Percentiles rank a stretch among this genome's conserved stretches.
These are phyloP conservation scores for Mucor mucedo DNA, from an alignment of 371 early-diverging fungal genomes.

Conservation along the genomic window DNA sequence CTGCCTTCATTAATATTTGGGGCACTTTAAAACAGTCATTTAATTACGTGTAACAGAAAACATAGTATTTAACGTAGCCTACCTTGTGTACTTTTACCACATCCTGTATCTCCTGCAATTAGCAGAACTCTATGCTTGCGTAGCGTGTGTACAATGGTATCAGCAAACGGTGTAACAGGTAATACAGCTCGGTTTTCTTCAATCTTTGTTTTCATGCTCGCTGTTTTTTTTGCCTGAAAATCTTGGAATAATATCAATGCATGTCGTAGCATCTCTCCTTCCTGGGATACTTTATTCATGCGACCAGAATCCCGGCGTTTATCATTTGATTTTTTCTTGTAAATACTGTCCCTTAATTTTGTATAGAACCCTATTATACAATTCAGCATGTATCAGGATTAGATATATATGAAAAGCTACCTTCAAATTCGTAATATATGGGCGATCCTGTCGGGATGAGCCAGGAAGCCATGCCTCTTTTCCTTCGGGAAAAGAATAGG, in stretches of 20 bases:
- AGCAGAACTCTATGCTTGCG: slow-evolving; percentile 59
- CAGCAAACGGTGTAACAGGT: slow-evolving; percentile 66
- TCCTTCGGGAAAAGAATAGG: slow-evolving; percentile 47
- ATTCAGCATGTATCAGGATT: too few relatives aligned
- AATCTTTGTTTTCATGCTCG: slow-evolving; percentile 52
- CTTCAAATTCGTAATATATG: slow-evolving; percentile 57
- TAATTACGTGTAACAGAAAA: neutral
- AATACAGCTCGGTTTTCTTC: slow-evolving; percentile 52
- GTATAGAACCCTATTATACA: slow-evolving; percentile 35
- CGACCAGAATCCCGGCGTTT: neutral
- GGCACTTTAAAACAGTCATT: slow-evolving; percentile 52
- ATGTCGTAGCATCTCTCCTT: slow-evolving; percentile 53
- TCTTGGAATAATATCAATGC: slow-evolving; percentile 64
- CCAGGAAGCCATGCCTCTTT: slow-evolving; percentile 48
- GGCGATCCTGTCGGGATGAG: slow-evolving; percentile 48
- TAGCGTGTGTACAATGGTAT: slow-evolving; percentile 63
- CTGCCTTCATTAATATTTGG: slow-evolving; percentile 76
- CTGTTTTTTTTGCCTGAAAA: slow-evolving; percentile 56
- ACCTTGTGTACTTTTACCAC: slow-evolving; percentile 86
- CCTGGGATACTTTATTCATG: slow-evolving; percentile 28
- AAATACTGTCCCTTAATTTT: slow-evolving; percentile 38
- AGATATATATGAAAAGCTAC: slow-evolving; percentile 13
- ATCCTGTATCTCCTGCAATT: slow-evolving; percentile 84
- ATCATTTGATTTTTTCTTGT: slow-evolving; percentile 6
- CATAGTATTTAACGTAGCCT: neutral